phyloP scores from a whole-genome alignment of 2,329 filamentous ascomycete species.

The Metarhizium guizhouense region DNA sequence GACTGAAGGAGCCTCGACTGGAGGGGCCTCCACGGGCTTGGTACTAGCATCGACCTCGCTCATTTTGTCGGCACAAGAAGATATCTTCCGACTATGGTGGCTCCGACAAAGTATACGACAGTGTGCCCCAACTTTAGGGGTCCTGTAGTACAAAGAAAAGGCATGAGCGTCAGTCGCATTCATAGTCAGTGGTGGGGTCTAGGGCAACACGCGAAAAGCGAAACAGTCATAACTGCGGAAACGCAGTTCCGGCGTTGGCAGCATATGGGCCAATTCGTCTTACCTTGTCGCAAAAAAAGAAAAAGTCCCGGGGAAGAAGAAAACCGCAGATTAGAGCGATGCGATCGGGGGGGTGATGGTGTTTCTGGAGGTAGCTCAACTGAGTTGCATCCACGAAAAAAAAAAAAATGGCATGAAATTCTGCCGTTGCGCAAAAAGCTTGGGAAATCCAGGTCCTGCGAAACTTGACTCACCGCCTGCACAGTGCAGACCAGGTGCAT shows the following conservation, averaged over 20 bases:
- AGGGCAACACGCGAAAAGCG: neutral
- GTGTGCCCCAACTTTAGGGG: neutral
- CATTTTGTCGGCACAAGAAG: constrained; percentile 7
- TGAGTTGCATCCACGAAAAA: constrained; percentile 3
- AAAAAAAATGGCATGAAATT: constrained; percentile 4
- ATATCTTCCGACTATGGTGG: neutral
- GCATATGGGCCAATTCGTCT: neutral
- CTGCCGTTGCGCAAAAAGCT: constrained; percentile 3
- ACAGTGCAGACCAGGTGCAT: neutral
- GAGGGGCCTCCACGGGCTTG: constrained; percentile 15
- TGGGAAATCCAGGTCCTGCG: constrained; percentile 1
- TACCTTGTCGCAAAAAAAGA: neutral
- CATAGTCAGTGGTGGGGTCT: neutral
- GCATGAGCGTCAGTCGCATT: neutral
- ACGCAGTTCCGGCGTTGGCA: neutral
- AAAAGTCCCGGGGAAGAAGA: neutral
- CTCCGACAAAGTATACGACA: neutral
- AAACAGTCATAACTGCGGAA: neutral
- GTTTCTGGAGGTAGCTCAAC: neutral
- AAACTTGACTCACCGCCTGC: constrained; percentile 5
- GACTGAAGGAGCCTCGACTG: constrained; percentile 15
- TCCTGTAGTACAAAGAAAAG: neutral
- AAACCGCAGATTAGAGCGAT: neutral
- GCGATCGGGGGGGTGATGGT: neutral
- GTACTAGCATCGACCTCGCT: constrained; percentile 14